Conservation (phyloP, 176 grass and related monocot species). For the Zizania latifolia region DNA sequence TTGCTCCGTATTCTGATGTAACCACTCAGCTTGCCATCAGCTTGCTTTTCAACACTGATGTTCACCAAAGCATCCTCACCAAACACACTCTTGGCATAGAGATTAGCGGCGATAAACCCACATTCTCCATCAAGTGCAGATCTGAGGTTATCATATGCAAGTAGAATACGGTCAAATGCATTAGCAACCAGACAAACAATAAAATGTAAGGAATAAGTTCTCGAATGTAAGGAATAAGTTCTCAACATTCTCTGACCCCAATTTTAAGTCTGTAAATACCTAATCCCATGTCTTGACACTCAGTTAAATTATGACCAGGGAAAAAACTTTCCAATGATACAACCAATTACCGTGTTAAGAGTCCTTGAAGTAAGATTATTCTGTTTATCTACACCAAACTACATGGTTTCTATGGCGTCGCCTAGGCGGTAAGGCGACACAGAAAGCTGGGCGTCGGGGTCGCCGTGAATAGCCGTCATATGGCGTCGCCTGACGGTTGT, state of each 20-base stretch:
- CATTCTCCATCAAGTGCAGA: conserved; percentile 56
- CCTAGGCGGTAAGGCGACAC: too few relatives aligned
- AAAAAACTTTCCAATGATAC: neutral
- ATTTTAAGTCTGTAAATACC: neutral
- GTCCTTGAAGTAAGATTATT: neutral
- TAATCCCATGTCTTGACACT: neutral
- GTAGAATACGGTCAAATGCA: neutral
- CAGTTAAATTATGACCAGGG: neutral
- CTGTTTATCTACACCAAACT: neutral
- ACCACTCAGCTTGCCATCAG: conserved; percentile 52
- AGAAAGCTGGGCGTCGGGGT: too few relatives aligned
- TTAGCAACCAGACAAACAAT: neutral
- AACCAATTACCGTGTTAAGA: neutral
- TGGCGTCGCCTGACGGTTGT: too few relatives aligned
- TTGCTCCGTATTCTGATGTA: conserved; percentile 75
- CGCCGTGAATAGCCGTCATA: too few relatives aligned
- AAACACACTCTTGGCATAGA: conserved; percentile 71
- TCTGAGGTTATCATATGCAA: conserved; percentile 21
- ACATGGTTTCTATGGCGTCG: too few relatives aligned
- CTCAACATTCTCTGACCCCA: neutral
- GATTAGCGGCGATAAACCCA: conserved; percentile 54
- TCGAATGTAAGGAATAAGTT: too few relatives aligned
- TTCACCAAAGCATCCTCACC: conserved; percentile 67
- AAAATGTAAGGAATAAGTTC: neutral
- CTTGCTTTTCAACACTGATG: conserved; percentile 61